Percentiles rank a stretch among this genome's conserved stretches.
Conservation (phyloP, 164 flowering plant species). For the Piper longum region DNA sequence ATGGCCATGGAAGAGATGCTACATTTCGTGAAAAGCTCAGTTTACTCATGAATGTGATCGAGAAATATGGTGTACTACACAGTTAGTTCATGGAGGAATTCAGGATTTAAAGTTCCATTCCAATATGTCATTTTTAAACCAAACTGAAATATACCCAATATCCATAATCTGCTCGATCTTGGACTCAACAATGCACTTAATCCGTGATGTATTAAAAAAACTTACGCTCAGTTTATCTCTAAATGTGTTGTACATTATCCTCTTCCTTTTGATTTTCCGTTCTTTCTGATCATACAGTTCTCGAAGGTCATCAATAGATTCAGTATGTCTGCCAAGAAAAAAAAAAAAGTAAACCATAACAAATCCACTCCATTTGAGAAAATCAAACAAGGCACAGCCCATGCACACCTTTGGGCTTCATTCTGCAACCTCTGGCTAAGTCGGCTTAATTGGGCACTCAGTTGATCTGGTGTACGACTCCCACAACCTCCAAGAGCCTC, state of each 20-base stretch:
- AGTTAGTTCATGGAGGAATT: too few species aligned
- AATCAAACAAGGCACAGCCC: slow-evolving; percentile 1
- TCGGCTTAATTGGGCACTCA: slow-evolving; percentile 49
- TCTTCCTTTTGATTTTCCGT: slow-evolving; percentile 48
- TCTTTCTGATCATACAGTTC: slow-evolving; percentile 42
- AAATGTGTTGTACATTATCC: slow-evolving; percentile 39
- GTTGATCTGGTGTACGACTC: slow-evolving; percentile 56
- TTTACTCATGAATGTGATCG: too few species aligned
- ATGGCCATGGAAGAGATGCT: neutral
- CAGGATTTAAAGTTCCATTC: too few species aligned
- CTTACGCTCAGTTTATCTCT: slow-evolving; percentile 62
- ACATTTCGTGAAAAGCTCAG: too few species aligned
- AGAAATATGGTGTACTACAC: too few species aligned
- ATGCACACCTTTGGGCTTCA: slow-evolving; percentile 50
- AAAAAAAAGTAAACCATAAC: neutral
- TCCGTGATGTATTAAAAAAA: neutral
- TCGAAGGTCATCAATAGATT: slow-evolving; percentile 82
- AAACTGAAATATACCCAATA: too few species aligned
- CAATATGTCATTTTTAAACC: too few species aligned
- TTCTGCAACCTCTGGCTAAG: slow-evolving; percentile 46
- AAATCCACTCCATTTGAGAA: neutral
- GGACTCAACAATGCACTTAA: too few species aligned
- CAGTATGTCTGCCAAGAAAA: slow-evolving; percentile 42
- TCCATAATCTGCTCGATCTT: too few species aligned
- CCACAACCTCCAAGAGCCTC: slow-evolving; percentile 56